Percentiles rank a stretch among this genome's conserved stretches.
Evolutionary conservation across 805 yeast species (phyloP).

Genomic region (Nakazawaea anatomiae): DNA sequence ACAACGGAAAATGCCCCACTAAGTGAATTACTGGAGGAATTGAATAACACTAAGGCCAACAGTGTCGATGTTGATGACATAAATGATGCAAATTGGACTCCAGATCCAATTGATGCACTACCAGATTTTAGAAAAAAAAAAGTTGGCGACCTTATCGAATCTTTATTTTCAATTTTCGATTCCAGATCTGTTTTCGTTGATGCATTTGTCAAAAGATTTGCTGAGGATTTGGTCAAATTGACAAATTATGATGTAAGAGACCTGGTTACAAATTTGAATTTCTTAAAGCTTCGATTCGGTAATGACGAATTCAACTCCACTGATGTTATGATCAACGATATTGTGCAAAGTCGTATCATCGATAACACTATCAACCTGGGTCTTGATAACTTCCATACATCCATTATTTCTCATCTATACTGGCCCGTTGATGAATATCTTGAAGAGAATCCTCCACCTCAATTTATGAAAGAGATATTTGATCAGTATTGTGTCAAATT

Average conservation of each 20-base stretch:
- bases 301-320: slow-evolving; percentile 58
- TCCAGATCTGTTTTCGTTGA: slow-evolving; percentile 58
- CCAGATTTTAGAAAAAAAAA: slow-evolving; percentile 67
- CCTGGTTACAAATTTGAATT: slow-evolving; percentile 36
- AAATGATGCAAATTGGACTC: slow-evolving; percentile 59
- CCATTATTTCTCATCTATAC: slow-evolving; percentile 68
- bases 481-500: slow-evolving; percentile 39
- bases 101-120: slow-evolving; percentile 88
- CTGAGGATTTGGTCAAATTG: slow-evolving; percentile 45
- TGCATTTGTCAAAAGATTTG: slow-evolving; percentile 58
- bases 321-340: slow-evolving; percentile 81
- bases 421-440: slow-evolving; percentile 59
- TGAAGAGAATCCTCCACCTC: slow-evolving; percentile 41
- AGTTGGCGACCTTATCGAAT: slow-evolving; percentile 63
- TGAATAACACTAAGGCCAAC: slow-evolving; percentile 29
- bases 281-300: slow-evolving; percentile 61
- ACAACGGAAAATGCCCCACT: slow-evolving; percentile 34
- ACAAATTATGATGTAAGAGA: slow-evolving; percentile 34
- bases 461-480: slow-evolving; percentile 31
- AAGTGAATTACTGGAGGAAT: slow-evolving; percentile 48
- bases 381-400: slow-evolving; percentile 37
- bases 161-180: slow-evolving; percentile 67
- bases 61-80: slow-evolving; percentile 30
- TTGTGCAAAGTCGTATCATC: slow-evolving; percentile 46
- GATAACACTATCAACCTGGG: slow-evolving; percentile 31